Evolutionary conservation across 2,329 filamentous ascomycete species (phyloP).

Genomic region (Colletotrichum eleusines): DNA sequence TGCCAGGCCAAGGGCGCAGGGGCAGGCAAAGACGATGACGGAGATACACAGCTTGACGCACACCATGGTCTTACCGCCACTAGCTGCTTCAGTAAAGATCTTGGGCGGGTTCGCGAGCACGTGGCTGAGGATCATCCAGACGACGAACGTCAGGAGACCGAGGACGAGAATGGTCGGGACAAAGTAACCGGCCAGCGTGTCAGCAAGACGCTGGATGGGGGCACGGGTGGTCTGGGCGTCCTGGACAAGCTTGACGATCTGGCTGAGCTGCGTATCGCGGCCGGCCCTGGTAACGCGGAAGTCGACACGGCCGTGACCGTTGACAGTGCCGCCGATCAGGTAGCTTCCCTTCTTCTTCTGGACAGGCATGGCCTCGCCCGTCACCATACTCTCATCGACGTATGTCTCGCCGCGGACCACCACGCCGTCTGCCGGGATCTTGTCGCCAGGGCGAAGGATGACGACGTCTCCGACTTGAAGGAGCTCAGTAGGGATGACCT

Average conservation of each 20-base stretch:
- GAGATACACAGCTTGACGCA: constrained; percentile 98
- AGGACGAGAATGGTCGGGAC: constrained; percentile 89
- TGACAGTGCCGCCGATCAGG: constrained; percentile 94
- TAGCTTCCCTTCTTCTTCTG: constrained; percentile 84
- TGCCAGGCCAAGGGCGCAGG: constrained; percentile 93
- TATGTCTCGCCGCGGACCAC: constrained; percentile 92
- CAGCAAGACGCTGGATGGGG: constrained; percentile 93
- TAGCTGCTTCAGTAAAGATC: constrained; percentile 84
- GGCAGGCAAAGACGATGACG: constrained; percentile 97
- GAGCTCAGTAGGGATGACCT: constrained; percentile 90
- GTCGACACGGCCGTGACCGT: constrained; percentile 90
- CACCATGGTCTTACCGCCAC: constrained; percentile 94
- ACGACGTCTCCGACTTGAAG: constrained; percentile 95
- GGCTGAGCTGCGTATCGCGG: constrained; percentile 94
- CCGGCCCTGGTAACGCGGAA: constrained; percentile 93
- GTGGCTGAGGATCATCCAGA: constrained; percentile 96
- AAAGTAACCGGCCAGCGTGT: constrained; percentile 92
- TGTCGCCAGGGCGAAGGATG: constrained; percentile 92
- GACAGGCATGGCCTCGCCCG: constrained; percentile 95
- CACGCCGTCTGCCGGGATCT: constrained; percentile 92
- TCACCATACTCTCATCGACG: constrained; percentile 98
- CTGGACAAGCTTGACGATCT: constrained; percentile 98
- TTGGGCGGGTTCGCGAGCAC: constrained; percentile 84
- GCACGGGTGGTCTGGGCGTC: constrained; percentile 95
- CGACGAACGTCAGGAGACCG: constrained; percentile 85